A percentile compares a stretch with the other conserved stretches of the same genome.
Conservation (phyloP, 2,329 filamentous ascomycete species). For the Ophiobolus disseminans region DNA sequence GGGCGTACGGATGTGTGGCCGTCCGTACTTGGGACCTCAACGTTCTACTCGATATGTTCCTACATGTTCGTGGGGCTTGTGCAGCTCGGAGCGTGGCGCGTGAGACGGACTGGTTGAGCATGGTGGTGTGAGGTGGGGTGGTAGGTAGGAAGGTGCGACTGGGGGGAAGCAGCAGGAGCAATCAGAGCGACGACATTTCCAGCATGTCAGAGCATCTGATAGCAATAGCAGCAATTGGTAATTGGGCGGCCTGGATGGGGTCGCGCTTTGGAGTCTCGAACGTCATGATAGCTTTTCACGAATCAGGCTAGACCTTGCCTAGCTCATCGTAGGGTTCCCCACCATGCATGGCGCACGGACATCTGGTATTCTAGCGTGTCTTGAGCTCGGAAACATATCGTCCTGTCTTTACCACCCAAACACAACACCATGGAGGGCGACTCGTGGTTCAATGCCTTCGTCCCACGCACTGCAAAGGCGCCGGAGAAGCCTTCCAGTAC, state of each 20-base stretch:
- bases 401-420: too few species aligned
- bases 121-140: constrained; percentile 24
- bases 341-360: background rate
- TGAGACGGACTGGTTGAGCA: constrained; percentile 42
- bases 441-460: constrained; percentile 78
- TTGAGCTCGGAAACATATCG: too few species aligned
- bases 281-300: constrained; percentile 22
- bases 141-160: background rate
- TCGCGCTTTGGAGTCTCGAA: constrained; percentile 16
- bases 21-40: constrained; percentile 30
- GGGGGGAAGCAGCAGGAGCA: background rate
- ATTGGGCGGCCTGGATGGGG: constrained; percentile 17
- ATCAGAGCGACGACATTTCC: constrained; percentile 25
- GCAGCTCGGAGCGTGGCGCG: constrained; percentile 37
- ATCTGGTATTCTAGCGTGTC: too few species aligned
- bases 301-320: constrained; percentile 1
- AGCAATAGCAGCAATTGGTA: constrained; percentile 13
- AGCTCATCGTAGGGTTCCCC: background rate
- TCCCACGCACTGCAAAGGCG: constrained; percentile 64
- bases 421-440: constrained; percentile 74
- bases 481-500: constrained; percentile 45
- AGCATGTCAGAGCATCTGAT: constrained; percentile 2
- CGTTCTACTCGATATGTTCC: constrained; percentile 30
- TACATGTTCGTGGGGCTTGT: constrained; percentile 33
- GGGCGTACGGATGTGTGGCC: constrained; percentile 49